Evolutionary conservation across 2,329 filamentous ascomycete species (phyloP).

Genomic region (Hymenoscyphus repandus): DNA sequence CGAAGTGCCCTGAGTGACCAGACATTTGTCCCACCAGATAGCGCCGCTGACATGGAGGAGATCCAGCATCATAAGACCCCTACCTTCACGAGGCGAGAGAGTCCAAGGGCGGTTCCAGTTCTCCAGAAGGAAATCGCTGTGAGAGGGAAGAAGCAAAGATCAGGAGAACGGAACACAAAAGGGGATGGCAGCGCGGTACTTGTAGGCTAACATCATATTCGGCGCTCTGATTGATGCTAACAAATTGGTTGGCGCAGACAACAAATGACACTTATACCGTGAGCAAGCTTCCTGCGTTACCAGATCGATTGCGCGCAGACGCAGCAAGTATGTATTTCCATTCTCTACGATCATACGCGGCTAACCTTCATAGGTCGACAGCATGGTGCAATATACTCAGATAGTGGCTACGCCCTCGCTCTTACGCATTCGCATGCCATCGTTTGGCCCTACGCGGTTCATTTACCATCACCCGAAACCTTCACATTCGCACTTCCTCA

Average conservation of each 20-base stretch:
- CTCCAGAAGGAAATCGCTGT: constrained; percentile 47
- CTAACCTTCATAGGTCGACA: constrained; percentile 46
- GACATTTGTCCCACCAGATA: constrained; percentile 46
- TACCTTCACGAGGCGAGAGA: constrained; percentile 35
- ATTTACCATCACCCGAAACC: constrained; percentile 65
- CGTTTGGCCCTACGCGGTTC: constrained; percentile 82
- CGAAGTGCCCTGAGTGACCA: constrained; percentile 53
- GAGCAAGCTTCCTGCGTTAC: constrained; percentile 76
- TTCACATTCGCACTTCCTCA: constrained; percentile 77
- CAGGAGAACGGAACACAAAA: constrained; percentile 62
- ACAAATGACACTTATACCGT: constrained; percentile 81
- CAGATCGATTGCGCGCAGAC: constrained; percentile 67
- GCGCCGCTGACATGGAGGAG: constrained; percentile 48
- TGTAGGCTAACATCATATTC: constrained; percentile 40
- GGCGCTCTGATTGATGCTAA: constrained; percentile 4
- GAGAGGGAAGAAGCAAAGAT: constrained; percentile 57
- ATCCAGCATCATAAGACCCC: constrained; percentile 46
- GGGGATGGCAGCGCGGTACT: constrained; percentile 63
- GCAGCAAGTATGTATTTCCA: constrained; percentile 50
- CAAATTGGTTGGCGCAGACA: constrained; percentile 46
- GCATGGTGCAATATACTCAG: constrained; percentile 60
- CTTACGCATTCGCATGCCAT: constrained; percentile 78
- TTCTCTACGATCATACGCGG: constrained; percentile 11
- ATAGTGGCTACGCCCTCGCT: constrained; percentile 69
- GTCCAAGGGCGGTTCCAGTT: constrained; percentile 20